Evolutionary conservation across 345 rosid genomes (phyloP).

Genomic region (Anacardium occidentale): DNA sequence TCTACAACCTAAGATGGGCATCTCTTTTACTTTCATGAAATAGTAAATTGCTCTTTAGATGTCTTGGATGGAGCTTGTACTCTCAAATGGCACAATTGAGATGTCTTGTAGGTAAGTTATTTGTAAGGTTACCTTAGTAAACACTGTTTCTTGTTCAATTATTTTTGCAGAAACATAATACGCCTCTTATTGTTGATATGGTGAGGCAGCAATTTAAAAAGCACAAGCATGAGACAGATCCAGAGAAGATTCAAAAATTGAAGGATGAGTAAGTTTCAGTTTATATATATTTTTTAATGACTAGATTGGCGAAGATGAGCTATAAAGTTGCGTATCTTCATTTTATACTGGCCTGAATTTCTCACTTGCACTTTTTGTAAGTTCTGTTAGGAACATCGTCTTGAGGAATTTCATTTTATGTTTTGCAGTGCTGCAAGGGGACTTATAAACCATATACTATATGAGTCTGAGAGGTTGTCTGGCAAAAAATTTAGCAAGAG

Average conservation of each 20-base stretch:
- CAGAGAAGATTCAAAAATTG: slow-evolving; percentile 81
- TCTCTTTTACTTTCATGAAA: too few relatives aligned
- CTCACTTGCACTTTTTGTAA: neutral
- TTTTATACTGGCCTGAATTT: neutral
- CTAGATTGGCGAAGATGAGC: neutral
- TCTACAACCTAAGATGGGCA: too few relatives aligned
- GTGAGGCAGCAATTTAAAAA: slow-evolving; percentile 87
- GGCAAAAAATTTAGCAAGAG: slow-evolving; percentile 72
- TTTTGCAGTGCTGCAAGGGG: slow-evolving; percentile 91
- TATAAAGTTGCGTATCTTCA: too few relatives aligned
- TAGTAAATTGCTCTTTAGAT: too few relatives aligned
- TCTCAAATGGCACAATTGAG: too few relatives aligned
- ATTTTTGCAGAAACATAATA: slow-evolving; percentile 76
- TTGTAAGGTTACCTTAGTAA: neutral
- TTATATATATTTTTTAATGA: neutral
- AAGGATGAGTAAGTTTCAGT: slow-evolving; percentile 76
- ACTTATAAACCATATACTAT: slow-evolving; percentile 86
- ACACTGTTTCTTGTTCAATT: slow-evolving; percentile 8
- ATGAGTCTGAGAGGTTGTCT: slow-evolving; percentile 72
- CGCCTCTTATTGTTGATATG: slow-evolving; percentile 67
- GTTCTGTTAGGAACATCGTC: neutral
- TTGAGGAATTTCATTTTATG: slow-evolving; percentile 13
- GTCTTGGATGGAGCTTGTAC: too few relatives aligned
- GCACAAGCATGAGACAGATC: slow-evolving; percentile 81
- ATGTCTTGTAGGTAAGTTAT: too few relatives aligned